Evolutionary conservation across 805 yeast species (phyloP).

Genomic region (Candida khao-thaluensis): DNA sequence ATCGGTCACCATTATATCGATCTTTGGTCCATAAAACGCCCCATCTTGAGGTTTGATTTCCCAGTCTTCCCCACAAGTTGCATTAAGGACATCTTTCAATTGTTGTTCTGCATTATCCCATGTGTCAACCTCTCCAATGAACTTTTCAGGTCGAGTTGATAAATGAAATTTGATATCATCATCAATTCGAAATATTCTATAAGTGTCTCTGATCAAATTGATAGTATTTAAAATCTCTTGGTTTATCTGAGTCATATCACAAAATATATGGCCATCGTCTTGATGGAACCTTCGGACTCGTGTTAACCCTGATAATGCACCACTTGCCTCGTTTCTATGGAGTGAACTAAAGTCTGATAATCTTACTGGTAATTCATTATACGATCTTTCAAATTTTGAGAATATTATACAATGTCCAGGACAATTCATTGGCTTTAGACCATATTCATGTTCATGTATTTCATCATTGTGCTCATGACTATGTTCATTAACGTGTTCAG

Average conservation of each 20-base stretch:
- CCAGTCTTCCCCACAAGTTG: slow-evolving; percentile 53
- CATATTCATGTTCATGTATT: slow-evolving; percentile 46
- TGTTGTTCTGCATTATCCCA: slow-evolving; percentile 84
- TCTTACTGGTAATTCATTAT: slow-evolving; percentile 83
- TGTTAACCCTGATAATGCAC: slow-evolving; percentile 89
- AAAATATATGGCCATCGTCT: slow-evolving; percentile 97
- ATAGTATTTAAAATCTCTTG: slow-evolving; percentile 72
- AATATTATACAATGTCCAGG: slow-evolving; percentile 92
- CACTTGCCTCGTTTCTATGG: slow-evolving; percentile 93
- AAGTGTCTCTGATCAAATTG: slow-evolving; percentile 70
- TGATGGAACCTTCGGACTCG: slow-evolving; percentile 95
- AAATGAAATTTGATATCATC: slow-evolving; percentile 58
- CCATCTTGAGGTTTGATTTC: slow-evolving; percentile 88
- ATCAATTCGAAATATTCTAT: slow-evolving; percentile 62
- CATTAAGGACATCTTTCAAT: slow-evolving; percentile 57
- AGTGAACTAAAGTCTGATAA: slow-evolving; percentile 86
- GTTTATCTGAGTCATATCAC: slow-evolving; percentile 73
- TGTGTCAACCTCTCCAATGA: slow-evolving; percentile 69
- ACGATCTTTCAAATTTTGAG: slow-evolving; percentile 71
- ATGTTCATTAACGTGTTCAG: slow-evolving; percentile 6
- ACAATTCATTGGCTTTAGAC: slow-evolving; percentile 93
- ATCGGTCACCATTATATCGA: slow-evolving; percentile 82
- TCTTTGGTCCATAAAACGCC: slow-evolving; percentile 95
- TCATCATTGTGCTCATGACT: background rate
- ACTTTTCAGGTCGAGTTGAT: slow-evolving; percentile 75